Evolutionary conservation across 2,329 filamentous ascomycete genomes (phyloP).

Genomic region (Fusarium sp.): DNA sequence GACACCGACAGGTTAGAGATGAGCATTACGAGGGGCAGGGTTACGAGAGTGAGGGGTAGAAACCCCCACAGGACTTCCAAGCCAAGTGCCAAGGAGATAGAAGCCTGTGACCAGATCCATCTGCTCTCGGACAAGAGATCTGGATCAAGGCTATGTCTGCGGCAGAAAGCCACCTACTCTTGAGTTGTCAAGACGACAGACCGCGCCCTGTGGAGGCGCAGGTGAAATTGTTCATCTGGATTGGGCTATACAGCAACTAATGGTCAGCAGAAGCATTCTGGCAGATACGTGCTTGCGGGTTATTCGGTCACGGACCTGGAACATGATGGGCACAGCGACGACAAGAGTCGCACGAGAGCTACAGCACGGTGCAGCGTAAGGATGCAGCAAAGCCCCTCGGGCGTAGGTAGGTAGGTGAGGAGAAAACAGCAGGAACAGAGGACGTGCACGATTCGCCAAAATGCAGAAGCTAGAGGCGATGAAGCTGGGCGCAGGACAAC

Average conservation of each 20-base stretch:
- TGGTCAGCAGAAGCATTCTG: conserved; percentile 16
- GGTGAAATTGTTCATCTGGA: conserved; percentile 78
- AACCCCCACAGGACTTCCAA: neutral
- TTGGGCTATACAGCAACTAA: conserved; percentile 60
- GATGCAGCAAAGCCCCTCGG: neutral
- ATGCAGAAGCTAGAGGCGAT: neutral
- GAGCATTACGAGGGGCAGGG: neutral
- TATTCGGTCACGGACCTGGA: conserved; percentile 39
- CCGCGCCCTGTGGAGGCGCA: conserved; percentile 85
- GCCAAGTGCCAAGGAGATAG: neutral
- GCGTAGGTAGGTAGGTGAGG: neutral
- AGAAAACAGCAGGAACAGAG: neutral
- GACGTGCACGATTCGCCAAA: neutral
- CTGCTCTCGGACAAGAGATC: neutral
- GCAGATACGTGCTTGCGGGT: neutral
- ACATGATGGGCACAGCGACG: conserved; percentile 32
- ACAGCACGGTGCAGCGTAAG: neutral
- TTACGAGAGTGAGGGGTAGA: neutral
- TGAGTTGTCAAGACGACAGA: conserved; percentile 83
- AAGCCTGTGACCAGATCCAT: neutral
- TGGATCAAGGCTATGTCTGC: neutral
- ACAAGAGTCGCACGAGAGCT: conserved; percentile 1
- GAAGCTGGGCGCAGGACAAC: neutral
- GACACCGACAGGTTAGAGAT: neutral
- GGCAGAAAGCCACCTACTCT: conserved; percentile 65